phyloP scores from a whole-genome alignment of 2,329 filamentous ascomycete genomes.

The Xylaria sp. region DNA sequence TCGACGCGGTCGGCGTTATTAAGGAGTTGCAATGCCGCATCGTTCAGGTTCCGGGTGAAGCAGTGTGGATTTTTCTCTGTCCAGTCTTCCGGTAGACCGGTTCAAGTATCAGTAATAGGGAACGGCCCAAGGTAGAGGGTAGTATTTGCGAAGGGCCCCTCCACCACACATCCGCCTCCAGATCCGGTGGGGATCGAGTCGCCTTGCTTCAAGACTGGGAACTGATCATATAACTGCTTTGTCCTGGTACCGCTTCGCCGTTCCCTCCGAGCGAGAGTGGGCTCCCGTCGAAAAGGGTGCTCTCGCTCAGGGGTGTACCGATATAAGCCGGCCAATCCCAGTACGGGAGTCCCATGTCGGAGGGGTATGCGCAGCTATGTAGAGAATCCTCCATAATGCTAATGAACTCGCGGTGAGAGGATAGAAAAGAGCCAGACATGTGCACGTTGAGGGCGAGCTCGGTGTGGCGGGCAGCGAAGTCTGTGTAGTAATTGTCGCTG shows the following conservation, averaged over 20 bases:
- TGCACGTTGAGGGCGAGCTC: neutral
- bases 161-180: neutral
- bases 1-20: neutral
- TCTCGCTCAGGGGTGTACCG: neutral
- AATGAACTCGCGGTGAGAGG: neutral
- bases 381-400: neutral
- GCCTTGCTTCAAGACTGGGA: neutral
- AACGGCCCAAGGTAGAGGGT: constrained; percentile 5
- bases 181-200: neutral
- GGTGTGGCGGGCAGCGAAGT: constrained; percentile 5
- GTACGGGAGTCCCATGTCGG: constrained; percentile 4
- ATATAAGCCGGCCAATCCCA: constrained; percentile 2
- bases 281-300: constrained; percentile 2
- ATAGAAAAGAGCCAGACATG: constrained; percentile 7
- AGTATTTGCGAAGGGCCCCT: neutral
- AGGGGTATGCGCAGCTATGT: too few species aligned
- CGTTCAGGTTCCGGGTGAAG: neutral
- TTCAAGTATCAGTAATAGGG: neutral
- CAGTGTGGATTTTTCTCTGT: constrained; percentile 2
- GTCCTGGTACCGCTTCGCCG: neutral
- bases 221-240: too few species aligned
- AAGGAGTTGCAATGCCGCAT: neutral
- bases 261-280: neutral
- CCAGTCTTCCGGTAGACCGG: neutral
- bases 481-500: neutral